These are phyloP conservation scores for Pichia phayaonensis DNA, from an alignment of 805 yeast genomes.

Conservation along the genomic window DNA sequence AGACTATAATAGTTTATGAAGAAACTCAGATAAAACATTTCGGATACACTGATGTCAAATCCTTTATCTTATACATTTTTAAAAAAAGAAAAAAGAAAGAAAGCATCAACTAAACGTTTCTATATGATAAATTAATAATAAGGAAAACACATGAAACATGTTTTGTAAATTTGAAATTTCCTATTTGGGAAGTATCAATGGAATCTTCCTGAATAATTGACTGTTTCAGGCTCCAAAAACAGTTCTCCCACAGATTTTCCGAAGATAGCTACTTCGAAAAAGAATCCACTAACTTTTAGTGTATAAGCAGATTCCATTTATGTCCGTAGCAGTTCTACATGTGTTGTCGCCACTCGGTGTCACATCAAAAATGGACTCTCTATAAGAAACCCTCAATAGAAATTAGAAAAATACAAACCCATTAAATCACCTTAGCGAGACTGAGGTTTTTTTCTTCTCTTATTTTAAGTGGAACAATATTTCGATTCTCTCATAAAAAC, in stretches of 20 bases:
- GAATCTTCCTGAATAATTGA: background rate
- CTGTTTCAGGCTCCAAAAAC: background rate
- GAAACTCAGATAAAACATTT: background rate
- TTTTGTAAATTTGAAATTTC: slow-evolving; percentile 1
- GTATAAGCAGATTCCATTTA: too few relatives aligned
- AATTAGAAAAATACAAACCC: background rate
- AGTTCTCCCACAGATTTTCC: too few relatives aligned
- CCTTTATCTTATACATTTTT: background rate
- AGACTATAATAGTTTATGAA: background rate
- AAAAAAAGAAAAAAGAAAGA: background rate
- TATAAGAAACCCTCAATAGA: background rate
- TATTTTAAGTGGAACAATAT: too few relatives aligned
- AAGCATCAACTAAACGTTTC: background rate
- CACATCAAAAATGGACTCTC: background rate
- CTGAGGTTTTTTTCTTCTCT: background rate
- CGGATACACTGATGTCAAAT: background rate
- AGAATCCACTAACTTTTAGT: too few relatives aligned
- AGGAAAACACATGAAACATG: background rate
- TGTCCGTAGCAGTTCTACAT: background rate
- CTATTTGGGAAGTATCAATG: slow-evolving; percentile 7
- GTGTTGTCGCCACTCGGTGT: background rate
- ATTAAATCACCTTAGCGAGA: background rate
- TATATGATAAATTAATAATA: background rate
- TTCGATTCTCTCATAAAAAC: too few relatives aligned
- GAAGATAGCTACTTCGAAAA: too few relatives aligned